Conservation (phyloP, 352 stramenopile genomes). For the Phytophthora hybrid region DNA sequence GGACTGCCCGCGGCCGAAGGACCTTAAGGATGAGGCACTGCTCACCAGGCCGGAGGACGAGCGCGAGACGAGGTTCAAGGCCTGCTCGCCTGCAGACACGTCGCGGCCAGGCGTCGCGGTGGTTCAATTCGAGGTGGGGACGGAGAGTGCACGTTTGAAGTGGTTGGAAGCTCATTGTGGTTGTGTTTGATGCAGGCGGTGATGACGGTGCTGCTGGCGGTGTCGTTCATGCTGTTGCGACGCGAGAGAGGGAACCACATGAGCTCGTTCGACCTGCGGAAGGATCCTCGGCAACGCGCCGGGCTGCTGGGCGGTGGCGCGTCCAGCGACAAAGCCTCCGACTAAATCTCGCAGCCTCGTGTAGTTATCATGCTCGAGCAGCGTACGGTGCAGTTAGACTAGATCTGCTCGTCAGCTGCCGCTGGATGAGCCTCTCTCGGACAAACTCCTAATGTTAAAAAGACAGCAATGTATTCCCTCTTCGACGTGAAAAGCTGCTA, state of each 20-base stretch:
- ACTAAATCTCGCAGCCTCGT: conserved; percentile 32
- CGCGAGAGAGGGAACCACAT: conserved; percentile 80
- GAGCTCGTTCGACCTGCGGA: conserved; percentile 80
- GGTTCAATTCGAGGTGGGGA: conserved; percentile 78
- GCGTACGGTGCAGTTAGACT: conserved; percentile 14
- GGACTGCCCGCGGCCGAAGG: conserved; percentile 48
- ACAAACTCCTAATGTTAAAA: conserved; percentile 21
- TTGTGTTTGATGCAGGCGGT: conserved; percentile 42
- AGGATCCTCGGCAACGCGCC: conserved; percentile 65
- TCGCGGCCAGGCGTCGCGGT: conserved; percentile 52
- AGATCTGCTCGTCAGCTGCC: conserved; percentile 6
- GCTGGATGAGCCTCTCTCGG: neutral
- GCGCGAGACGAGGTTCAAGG: conserved; percentile 59
- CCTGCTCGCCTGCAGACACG: conserved; percentile 56
- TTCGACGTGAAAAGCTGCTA: conserved; percentile 4
- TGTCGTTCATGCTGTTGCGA: conserved; percentile 58
- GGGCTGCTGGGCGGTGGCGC: conserved; percentile 43
- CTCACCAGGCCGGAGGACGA: conserved; percentile 33
- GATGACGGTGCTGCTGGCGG: conserved; percentile 56
- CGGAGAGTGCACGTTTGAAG: conserved; percentile 2
- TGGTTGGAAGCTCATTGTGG: neutral
- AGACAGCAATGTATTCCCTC: conserved; percentile 32
- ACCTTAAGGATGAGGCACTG: conserved; percentile 32
- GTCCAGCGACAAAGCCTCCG: conserved; percentile 47
- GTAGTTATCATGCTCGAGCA: neutral